These are phyloP conservation scores for Massariosphaeria phaeospora DNA, from an alignment of 495 filamentous ascomycete species.

Conservation along the genomic window DNA sequence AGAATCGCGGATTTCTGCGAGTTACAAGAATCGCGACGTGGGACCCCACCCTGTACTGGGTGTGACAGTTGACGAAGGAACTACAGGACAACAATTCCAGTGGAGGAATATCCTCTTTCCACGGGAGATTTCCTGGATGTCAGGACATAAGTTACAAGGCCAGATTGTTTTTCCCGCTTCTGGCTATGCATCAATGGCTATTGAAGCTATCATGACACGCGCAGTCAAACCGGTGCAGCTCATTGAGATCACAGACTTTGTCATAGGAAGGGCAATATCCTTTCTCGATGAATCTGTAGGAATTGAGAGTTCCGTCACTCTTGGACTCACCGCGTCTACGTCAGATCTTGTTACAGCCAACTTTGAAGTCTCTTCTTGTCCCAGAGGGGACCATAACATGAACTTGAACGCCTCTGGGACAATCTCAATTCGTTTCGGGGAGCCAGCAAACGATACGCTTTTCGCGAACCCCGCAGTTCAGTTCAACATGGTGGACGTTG, in stretches of 20 bases:
- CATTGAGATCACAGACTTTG: neutral
- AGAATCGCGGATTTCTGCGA: neutral
- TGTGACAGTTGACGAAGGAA: neutral
- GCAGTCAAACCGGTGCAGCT: neutral
- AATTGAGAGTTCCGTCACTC: too few relatives aligned
- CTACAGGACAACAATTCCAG: neutral
- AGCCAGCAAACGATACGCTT: neutral
- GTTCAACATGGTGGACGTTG: neutral
- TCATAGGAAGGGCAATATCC: neutral
- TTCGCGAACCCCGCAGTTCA: neutral
- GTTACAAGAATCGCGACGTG: neutral
- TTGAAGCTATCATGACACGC: conserved; percentile 5
- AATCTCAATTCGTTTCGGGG: neutral
- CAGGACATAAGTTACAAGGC: conserved; percentile 40
- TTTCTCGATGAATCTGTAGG: neutral
- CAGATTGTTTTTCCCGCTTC: conserved; percentile 32
- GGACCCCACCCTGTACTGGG: neutral
- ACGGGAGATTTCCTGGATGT: conserved; percentile 43
- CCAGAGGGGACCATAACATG: neutral
- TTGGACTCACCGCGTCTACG: too few relatives aligned
- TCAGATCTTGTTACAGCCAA: too few relatives aligned
- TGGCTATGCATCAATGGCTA: conserved; percentile 8
- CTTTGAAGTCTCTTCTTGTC: neutral
- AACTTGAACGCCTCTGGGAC: neutral
- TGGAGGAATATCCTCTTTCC: conserved; percentile 1